Evolutionary conservation across 257 asterid species (phyloP).

Genomic region (Nicotiana knightiana): DNA sequence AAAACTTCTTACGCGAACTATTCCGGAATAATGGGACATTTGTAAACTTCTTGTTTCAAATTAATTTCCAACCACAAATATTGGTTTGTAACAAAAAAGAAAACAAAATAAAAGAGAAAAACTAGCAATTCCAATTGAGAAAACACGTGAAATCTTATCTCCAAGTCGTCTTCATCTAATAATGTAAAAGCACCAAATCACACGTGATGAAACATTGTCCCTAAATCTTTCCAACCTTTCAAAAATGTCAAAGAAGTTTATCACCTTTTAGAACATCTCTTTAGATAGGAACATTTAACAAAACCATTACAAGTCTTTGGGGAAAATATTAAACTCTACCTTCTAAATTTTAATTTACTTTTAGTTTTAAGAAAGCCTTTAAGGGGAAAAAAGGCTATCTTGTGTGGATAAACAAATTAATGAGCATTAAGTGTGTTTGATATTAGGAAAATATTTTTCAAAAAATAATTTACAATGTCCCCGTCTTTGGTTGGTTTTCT

Average conservation of each 20-base stretch:
- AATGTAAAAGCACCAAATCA: neutral
- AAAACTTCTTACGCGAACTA: neutral
- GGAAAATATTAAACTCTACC: neutral
- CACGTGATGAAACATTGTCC: neutral
- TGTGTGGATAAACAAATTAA: too few species aligned
- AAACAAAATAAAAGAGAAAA: neutral
- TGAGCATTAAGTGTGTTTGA: too few species aligned
- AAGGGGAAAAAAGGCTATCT: too few species aligned
- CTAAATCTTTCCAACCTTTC: neutral
- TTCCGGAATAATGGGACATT: neutral
- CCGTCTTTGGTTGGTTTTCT: too few species aligned
- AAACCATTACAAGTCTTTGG: neutral
- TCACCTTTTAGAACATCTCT: neutral
- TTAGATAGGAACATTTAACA: neutral
- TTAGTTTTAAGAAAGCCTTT: too few species aligned
- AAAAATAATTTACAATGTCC: too few species aligned
- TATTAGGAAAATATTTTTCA: too few species aligned
- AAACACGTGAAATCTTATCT: constrained; percentile 3
- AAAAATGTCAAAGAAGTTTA: neutral
- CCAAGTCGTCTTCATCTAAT: neutral
- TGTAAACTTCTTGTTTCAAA: neutral
- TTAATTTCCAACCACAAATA: neutral
- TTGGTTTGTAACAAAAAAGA: neutral
- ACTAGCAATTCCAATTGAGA: neutral
- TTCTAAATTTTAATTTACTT: too few species aligned